Percentiles rank a stretch among this genome's conserved stretches.
phyloP scores from a whole-genome alignment of 257 asterid genomes.

The Nicotiana attenuata region DNA sequence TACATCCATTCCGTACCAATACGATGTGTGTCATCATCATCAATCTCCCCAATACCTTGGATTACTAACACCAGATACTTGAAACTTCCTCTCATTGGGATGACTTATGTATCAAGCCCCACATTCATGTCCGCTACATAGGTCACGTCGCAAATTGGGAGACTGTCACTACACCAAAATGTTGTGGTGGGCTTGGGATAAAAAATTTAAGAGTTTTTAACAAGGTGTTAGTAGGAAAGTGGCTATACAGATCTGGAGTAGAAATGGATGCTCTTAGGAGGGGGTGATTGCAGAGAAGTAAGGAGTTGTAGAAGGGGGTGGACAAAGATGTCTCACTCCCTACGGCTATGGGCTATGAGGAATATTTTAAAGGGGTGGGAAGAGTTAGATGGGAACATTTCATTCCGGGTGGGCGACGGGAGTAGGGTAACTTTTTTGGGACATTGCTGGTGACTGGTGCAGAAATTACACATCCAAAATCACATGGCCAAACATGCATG shows the following conservation, averaged over 20 bases:
- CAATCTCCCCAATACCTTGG: too few species aligned
- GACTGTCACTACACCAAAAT: background rate
- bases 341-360: background rate
- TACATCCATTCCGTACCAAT: too few species aligned
- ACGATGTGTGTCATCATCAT: too few species aligned
- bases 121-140: too few species aligned
- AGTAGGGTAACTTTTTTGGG: background rate
- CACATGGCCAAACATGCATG: background rate
- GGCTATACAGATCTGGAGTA: background rate
- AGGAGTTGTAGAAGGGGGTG: background rate
- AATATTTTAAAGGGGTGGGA: background rate
- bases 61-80: too few species aligned
- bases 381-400: background rate
- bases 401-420: background rate
- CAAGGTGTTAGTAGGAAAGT: background rate
- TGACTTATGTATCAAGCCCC: too few species aligned
- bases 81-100: too few species aligned
- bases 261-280: background rate
- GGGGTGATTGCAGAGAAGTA: background rate
- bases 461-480: too few species aligned
- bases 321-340: background rate
- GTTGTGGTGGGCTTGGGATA: background rate
- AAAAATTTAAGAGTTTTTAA: background rate
- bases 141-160: background rate
- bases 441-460: background rate